Evolutionary conservation across 805 yeast genomes (phyloP), one percentile per base, ranked within the genome.

Genomic region (Tetrapisispora taiwanensis): DNA sequence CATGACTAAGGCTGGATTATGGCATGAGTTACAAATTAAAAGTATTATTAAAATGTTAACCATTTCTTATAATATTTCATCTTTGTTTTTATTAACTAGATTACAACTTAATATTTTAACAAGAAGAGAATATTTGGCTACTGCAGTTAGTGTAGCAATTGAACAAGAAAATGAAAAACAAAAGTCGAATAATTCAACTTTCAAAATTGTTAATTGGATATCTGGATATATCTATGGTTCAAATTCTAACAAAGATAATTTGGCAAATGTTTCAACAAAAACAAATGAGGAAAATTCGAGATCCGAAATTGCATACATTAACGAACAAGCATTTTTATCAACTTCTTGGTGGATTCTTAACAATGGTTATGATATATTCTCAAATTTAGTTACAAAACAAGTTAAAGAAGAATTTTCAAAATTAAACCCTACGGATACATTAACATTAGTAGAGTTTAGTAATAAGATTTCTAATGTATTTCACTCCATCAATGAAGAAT

Each of bases 261-360:
- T 7, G 8, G 7, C 19, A 7, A 18, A 18, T 15, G 19, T 22
- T 6, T 14, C 13, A n/a, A 9, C 9, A 17, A 26, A 22, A 19
- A 14, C n/a, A 5, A 30, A 15, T 4, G 18, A 15, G 9, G 30
- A 7, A n/a, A 32, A 30, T 14, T 2, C n/a, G 3, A 43, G 34
- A 24, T 15, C 31, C 10, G 48, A 48, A 31, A 37, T 36, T 12
- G 42, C 55, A 4, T 78, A 81, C 56, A 64, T 74, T 30, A 72
- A 81, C 32, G 92, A 84, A 54, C 90, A 92, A 54, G 82, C 87
- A 41, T 90, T 84, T 59, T 69, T 90, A 39, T 82, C 95, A 0
- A 74, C 87, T 49, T 81, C 89, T 48, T 90, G 97, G 96, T 90
- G 96, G 96, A 63, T 90, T 38, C 69, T 90, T 41, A 88, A 90